Percentiles rank a stretch among this genome's conserved stretches.
These are phyloP conservation scores for Nannizziopsis barbatae DNA, from an alignment of 2,329 filamentous ascomycete genomes.

Conservation along the genomic window DNA sequence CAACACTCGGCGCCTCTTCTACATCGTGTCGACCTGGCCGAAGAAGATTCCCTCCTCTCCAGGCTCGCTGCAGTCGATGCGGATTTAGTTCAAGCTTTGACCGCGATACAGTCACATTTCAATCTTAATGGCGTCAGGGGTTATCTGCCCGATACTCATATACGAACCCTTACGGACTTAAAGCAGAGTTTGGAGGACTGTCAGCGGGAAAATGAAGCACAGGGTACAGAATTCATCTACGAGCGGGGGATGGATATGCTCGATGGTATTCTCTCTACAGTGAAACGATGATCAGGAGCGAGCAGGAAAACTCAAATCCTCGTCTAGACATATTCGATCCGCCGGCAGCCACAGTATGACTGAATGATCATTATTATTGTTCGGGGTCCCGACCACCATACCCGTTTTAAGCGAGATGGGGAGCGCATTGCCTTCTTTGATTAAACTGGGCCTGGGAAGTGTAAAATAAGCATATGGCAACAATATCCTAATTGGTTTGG, in stretches of 20 bases:
- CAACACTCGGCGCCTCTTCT: constrained; percentile 4
- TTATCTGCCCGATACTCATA: constrained; percentile 7
- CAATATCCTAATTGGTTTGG: too few species aligned
- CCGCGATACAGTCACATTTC: constrained; percentile 20
- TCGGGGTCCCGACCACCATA: too few species aligned
- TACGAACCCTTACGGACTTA: constrained; percentile 10
- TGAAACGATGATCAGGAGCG: constrained; percentile 12
- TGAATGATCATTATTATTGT: too few species aligned
- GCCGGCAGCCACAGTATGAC: too few species aligned
- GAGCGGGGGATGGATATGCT: constrained; percentile 16
- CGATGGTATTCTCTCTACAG: constrained; percentile 14
- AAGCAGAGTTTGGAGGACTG: constrained; percentile 10
- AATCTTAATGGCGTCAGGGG: neutral
- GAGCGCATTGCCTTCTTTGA: too few species aligned
- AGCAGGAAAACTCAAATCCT: neutral
- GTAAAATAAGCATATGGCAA: too few species aligned
- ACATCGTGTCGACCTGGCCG: constrained; percentile 1
- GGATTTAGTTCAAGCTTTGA: constrained; percentile 29
- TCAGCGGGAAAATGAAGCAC: constrained; percentile 2
- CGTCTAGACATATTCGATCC: neutral
- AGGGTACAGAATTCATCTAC: constrained; percentile 17
- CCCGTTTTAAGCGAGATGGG: too few species aligned
- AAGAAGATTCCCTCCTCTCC: constrained; percentile 4
- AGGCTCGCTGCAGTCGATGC: constrained; percentile 27
- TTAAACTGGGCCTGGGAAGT: too few species aligned